Evolutionary conservation across 768 basidiomycete genomes (phyloP).

Genomic region (Boletus barrowsii): DNA sequence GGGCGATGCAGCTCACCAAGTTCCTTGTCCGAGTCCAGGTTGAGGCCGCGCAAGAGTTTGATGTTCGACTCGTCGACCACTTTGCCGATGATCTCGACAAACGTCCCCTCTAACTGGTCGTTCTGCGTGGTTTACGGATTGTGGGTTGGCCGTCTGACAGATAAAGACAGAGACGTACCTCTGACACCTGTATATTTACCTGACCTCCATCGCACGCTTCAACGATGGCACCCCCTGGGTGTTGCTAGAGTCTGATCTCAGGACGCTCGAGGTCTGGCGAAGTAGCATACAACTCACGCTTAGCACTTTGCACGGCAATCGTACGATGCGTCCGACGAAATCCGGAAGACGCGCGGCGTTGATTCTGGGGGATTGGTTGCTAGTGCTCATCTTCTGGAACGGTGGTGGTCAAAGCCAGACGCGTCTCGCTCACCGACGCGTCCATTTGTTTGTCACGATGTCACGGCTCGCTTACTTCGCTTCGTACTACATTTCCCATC

Average conservation of each 20-base stretch:
- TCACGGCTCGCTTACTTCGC: neutral
- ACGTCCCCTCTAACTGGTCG: constrained; percentile 48
- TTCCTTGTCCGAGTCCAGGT: constrained; percentile 50
- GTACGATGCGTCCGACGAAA: constrained; percentile 53
- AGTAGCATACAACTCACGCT: constrained; percentile 36
- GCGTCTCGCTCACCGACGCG: constrained; percentile 14
- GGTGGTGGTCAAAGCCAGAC: neutral
- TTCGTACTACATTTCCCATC: too few relatives aligned
- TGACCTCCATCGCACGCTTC: constrained; percentile 67
- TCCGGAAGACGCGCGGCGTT: constrained; percentile 57
- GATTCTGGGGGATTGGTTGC: constrained; percentile 47
- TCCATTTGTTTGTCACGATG: constrained; percentile 3
- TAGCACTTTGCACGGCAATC: constrained; percentile 60
- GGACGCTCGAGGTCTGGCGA: neutral
- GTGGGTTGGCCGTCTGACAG: neutral
- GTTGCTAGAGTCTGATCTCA: constrained; percentile 23
- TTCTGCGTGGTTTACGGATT: constrained; percentile 29
- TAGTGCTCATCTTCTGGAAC: constrained; percentile 9
- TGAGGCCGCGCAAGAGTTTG: constrained; percentile 49
- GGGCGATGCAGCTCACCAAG: constrained; percentile 48
- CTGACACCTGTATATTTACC: constrained; percentile 43
- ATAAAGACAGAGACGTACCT: constrained; percentile 33
- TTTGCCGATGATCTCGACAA: constrained; percentile 64
- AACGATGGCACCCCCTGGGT: constrained; percentile 50
- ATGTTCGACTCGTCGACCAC: constrained; percentile 55